These are phyloP conservation scores for Eutrema yunnanense DNA, from an alignment of 345 rosid genomes.

Conservation along the genomic window DNA sequence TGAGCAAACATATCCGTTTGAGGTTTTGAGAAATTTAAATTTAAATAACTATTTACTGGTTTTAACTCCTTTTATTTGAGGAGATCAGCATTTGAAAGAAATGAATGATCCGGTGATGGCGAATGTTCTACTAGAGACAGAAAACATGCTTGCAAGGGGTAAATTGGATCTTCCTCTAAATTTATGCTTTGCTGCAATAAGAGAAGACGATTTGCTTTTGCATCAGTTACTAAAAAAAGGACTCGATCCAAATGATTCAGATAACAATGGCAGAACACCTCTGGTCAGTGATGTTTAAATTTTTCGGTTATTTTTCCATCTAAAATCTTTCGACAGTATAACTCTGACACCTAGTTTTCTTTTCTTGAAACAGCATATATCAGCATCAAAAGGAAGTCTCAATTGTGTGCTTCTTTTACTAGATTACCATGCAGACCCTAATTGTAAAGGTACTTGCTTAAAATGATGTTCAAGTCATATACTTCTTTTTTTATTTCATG, in stretches of 20 bases:
- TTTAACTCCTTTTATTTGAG: background rate
- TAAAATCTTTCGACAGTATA: background rate
- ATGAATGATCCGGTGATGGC: conserved; percentile 64
- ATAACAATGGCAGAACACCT: conserved; percentile 67
- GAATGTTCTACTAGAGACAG: conserved; percentile 56
- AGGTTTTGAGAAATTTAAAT: background rate
- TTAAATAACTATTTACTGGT: background rate
- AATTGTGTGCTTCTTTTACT: conserved; percentile 70
- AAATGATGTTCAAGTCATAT: background rate
- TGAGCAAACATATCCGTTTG: background rate
- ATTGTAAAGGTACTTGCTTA: conserved; percentile 50
- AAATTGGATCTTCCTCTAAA: conserved; percentile 73
- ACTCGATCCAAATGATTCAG: conserved; percentile 80
- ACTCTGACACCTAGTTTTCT: background rate
- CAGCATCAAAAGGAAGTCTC: conserved; percentile 71
- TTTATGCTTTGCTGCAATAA: conserved; percentile 63
- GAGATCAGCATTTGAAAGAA: conserved; percentile 62
- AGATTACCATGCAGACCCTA: conserved; percentile 61
- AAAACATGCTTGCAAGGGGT: conserved; percentile 75
- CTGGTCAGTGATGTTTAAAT: conserved; percentile 42
- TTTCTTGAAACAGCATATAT: conserved; percentile 56
- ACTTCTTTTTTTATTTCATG: background rate
- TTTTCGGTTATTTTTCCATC: background rate
- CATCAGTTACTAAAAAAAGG: conserved; percentile 71
- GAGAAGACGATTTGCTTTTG: conserved; percentile 78